Conservation (phyloP, 2,329 filamentous ascomycete genomes). For the Cladosporium sp. region DNA sequence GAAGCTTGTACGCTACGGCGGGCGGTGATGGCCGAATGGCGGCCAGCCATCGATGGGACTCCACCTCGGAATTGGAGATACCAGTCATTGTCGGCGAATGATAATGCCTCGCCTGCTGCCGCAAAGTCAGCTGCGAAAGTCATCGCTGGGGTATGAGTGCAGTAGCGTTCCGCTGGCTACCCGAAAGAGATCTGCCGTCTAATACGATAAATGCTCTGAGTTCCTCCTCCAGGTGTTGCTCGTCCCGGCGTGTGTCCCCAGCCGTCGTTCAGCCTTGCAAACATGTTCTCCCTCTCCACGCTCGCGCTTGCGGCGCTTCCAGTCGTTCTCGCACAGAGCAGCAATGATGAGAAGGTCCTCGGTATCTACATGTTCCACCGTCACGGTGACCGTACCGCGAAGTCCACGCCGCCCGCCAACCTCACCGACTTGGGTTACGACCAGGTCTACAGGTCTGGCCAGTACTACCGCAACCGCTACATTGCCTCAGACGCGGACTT, state of each 20-base stretch:
- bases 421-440: conserved; percentile 76
- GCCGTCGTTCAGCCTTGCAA: not conserved
- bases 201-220: not conserved
- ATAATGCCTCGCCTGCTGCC: not conserved
- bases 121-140: conserved; percentile 7
- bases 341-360: conserved; percentile 61
- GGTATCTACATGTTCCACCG: conserved; percentile 84
- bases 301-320: conserved; percentile 26
- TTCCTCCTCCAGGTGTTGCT: not conserved
- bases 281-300: conserved; percentile 4
- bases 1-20: conserved; percentile 3
- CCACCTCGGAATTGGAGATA: conserved; percentile 8
- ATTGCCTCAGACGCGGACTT: conserved; percentile 56
- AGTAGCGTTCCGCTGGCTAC: conserved; percentile 2
- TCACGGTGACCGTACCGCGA: conserved; percentile 83
- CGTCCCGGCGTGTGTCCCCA: not conserved
- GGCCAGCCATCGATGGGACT: not conserved
- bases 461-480: conserved; percentile 74
- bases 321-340: conserved; percentile 23
- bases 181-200: not conserved
- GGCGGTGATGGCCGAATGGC: not conserved
- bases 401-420: conserved; percentile 64
- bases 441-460: conserved; percentile 68
- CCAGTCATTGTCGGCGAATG: not conserved
- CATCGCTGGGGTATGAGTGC: conserved; percentile 2